Base-by-base conservation (phyloP, 2,329 filamentous ascomycete genomes). In the Boeremia lycopersici region DNA sequence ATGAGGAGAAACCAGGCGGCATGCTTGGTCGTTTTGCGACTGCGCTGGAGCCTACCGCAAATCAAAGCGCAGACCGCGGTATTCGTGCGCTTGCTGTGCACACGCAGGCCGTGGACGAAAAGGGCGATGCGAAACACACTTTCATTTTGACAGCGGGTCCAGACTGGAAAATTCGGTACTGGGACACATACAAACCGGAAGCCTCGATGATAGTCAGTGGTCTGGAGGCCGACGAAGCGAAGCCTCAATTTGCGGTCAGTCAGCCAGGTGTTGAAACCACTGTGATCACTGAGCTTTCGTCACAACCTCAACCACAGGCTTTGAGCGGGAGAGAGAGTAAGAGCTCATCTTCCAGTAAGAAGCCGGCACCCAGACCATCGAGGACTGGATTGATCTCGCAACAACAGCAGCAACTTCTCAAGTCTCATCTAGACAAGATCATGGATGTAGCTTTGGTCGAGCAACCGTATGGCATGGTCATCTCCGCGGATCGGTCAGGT, bases 111-210 rank as follows among this genome's bases (percentile, higher is more conserved):
- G 83, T 86, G 23, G 87, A 91, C 45, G 86, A 90, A 44, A 86
- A 86, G 53, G 82, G 85, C 38, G 90, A 93, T 17, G 67, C 89
- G 4, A 88, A 89, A 53, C 87, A 91, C 65, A 88, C 90, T 0
- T 97, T 95, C 71, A 84, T 97, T 41, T 79, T 99, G 33, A 95
- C 91, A 0, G 93, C 89, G 15, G 93, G 93, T 0, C 90, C 90
- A 10, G 95, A 98, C 74, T 91, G 89, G 76, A 95, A 90, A 74
- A 84, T 99, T 15, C 86, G 95, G 9, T 98, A 96, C 76, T 99
- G 95, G 95, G 93, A 99, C 70, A 82, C 95, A 12, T 82, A 86
- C 9, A 87, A 87, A 9, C 82, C 91, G 9, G 91, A 96, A 68
- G 84, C 86, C 55, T 96, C 91, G 35, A 81, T 83, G 51, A 84